Conservation (phyloP, 192 early-diverging fungal species). For the Coemansia sp. region DNA sequence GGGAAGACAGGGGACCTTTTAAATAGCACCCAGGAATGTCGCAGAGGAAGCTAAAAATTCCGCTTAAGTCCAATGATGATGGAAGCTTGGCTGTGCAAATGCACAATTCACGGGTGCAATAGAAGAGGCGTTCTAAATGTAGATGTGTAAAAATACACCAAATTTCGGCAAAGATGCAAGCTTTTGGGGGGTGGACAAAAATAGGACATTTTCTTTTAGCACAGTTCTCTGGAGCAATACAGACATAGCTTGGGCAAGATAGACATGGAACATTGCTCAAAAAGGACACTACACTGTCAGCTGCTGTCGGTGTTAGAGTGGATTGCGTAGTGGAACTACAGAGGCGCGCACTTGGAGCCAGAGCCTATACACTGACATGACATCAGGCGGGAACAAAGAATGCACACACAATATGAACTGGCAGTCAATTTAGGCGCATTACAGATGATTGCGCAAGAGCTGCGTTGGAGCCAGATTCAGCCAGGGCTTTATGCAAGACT, state of each 20-base stretch:
- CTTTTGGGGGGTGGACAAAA: slow-evolving; percentile 1
- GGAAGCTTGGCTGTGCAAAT: background rate
- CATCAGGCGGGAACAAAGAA: background rate
- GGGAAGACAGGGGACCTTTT: background rate
- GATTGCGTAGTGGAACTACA: background rate
- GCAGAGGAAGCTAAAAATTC: background rate
- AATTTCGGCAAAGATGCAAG: background rate
- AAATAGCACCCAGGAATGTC: background rate
- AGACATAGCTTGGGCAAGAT: background rate
- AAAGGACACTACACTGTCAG: slow-evolving; percentile 2
- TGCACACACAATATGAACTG: background rate
- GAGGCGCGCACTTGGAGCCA: background rate
- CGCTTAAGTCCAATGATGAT: background rate
- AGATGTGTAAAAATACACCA: slow-evolving; percentile 25
- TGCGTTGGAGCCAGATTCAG: slow-evolving; percentile 3
- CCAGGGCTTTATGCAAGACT: slow-evolving; percentile 5
- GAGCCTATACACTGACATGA: background rate
- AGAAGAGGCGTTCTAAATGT: slow-evolving; percentile 15
- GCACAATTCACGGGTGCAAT: slow-evolving; percentile 4
- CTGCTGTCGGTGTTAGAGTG: background rate
- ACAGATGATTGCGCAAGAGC: background rate
- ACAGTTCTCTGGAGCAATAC: background rate
- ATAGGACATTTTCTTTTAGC: background rate
- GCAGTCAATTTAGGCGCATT: slow-evolving; percentile 11
- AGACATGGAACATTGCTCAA: background rate